Evolutionary conservation across 2,329 filamentous ascomycete species (phyloP), one percentile per base, ranked within the genome.

Genomic region (Fusarium anthophilum): DNA sequence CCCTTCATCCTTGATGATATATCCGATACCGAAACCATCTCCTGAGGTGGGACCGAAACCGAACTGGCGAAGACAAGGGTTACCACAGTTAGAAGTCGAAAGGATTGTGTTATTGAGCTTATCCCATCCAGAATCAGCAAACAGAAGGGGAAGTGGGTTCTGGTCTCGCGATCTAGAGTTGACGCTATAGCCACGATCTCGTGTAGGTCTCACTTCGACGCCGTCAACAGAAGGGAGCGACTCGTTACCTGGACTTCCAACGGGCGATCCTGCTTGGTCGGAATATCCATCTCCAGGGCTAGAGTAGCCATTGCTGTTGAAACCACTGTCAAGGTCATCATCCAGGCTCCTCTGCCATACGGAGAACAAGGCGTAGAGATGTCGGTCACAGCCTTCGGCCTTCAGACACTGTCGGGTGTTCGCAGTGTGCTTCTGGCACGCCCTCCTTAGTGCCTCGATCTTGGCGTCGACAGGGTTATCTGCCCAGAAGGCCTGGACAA

Each of bases 71-170:
- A 99, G 90, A 0, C 93, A 94, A 0, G 96, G 96, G 83, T 98
- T 99, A 67, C 96, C 96, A 83, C 96, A 99, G 86, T 99, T 99
- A n/a, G 95, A 98, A 0, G 96, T 98, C 12, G 94, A 97, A 44
- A 99, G 86, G 73, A 98, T 94, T 14, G 96, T 98, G 72, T 90
- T 97, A 86, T 98, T 98, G 74, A 98, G 90, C 81, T 93, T 95
- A 82, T 98, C 96, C 95, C 95, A 99, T 54, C 96, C 96, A 3
- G 89, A 77, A 79, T 99, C 96, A 54, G 92, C 91, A 82, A 98
- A 99, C 64, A 99, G 88, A 11, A 91, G 86, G 0, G 96, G 96
- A 78, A 96, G 88, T 65, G 86, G 79, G 79, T 87, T 80, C 77
- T 86, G 63, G 77, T 84, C 82, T 41, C 82, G 80, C 41, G 85